These are phyloP conservation scores for Trypanosoma congolense DNA, from an alignment of 208 protist genomes.

Conservation along the genomic window DNA sequence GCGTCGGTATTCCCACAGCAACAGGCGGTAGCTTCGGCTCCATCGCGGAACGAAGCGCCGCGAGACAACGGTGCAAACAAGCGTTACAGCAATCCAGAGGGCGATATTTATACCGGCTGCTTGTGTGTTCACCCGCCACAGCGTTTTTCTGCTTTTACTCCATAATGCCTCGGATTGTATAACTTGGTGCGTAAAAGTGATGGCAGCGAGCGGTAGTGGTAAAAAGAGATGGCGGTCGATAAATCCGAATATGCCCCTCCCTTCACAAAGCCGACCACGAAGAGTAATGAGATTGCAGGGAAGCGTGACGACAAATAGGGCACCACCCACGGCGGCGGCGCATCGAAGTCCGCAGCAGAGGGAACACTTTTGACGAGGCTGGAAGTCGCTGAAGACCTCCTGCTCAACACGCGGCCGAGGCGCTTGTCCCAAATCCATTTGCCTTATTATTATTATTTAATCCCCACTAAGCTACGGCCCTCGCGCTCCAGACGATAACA, in stretches of 20 bases:
- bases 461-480: no score
- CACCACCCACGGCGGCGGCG: constrained; percentile 30
- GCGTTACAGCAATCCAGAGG: constrained; percentile 31
- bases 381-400: constrained; percentile 46
- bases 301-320: constrained; percentile 45
- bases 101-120: constrained; percentile 57
- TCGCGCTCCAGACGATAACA: no score
- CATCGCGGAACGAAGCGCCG: constrained; percentile 30
- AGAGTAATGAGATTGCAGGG: constrained; percentile 54
- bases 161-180: constrained; percentile 80
- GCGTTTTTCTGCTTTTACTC: constrained; percentile 78
- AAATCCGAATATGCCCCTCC: constrained; percentile 44
- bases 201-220: constrained; percentile 51
- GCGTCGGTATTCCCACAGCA: constrained; percentile 74
- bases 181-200: constrained; percentile 80
- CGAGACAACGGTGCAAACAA: constrained; percentile 36
- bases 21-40: constrained; percentile 65
- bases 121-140: constrained; percentile 60
- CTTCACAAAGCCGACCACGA: constrained; percentile 42
- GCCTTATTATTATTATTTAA: no score
- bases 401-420: constrained; percentile 39
- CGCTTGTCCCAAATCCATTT: constrained; percentile 67
- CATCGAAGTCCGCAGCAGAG: constrained; percentile 66
- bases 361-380: constrained; percentile 63
- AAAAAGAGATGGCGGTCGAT: constrained; percentile 59